Evolutionary conservation across 1,284 basidiomycete genomes (phyloP), one percentile per base, ranked within the genome.

Genomic region (Ceratobasidium sp.): DNA sequence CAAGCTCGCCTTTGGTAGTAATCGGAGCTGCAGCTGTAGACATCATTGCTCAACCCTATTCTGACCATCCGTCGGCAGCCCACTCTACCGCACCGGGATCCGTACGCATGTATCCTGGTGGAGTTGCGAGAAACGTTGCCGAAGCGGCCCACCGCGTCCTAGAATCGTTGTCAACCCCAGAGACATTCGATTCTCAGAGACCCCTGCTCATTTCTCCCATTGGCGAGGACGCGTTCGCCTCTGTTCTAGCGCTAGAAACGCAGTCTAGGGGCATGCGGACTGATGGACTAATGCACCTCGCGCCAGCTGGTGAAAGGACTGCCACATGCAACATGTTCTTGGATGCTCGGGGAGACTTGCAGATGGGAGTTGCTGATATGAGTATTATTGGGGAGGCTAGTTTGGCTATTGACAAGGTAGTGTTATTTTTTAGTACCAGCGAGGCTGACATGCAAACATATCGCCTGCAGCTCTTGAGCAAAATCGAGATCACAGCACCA

Each of bases 111-210:
- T 89, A 93, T 0, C 86, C 95, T 0, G 98, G 98, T 1, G 98
- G 98, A 15, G 98, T 99, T 2, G 96, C 90, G 0, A 90, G 97
- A 31, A 99, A 99, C 82, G 90, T 99, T 63, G 95, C 97, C 0
- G 95, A 98, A 82, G 94, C 96, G 0, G 89, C 95, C 1, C 90
- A 93, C 80, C 88, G 92, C 17, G 61, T 56, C 5, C 58, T 76
- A 6, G 26, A 76, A 71, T 28, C 39, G 31, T n/a, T 61, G 11
- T 49, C 58, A 23, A 64, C 58, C 7, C 47, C 49, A 1, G 8
- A 20, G 13, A 26, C 20, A 2, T 68, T 76, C 31, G 35, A 78
- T 7, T 54, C 79, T 17, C 75, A 86, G 87, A 61, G 26, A 63
- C 78, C 79, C 0, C 79, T 91, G 6, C 84, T 94, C 53, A 83